Evolutionary conservation across 768 basidiomycete genomes (phyloP).

Genomic region (Trametes gibbosa): DNA sequence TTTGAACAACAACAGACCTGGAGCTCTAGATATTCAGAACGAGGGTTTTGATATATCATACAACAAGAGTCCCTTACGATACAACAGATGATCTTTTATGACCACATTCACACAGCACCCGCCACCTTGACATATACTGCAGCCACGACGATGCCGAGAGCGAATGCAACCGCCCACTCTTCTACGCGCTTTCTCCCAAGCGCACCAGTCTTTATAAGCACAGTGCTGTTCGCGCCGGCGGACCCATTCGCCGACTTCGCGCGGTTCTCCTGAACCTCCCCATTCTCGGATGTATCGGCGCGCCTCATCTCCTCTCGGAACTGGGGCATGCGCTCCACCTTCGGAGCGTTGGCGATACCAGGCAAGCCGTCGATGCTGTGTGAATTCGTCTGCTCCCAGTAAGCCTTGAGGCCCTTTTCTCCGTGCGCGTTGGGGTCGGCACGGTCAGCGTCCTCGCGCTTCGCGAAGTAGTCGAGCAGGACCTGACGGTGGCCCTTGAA

Average conservation of each 20-base stretch:
- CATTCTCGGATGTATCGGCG: slow-evolving; percentile 11
- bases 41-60: background rate
- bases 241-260: background rate
- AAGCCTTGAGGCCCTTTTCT: slow-evolving; percentile 49
- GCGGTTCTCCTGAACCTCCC: background rate
- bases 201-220: background rate
- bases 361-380: slow-evolving; percentile 58
- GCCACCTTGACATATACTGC: slow-evolving; percentile 13
- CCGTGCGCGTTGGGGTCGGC: slow-evolving; percentile 19
- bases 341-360: slow-evolving; percentile 37
- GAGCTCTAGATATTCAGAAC: no score
- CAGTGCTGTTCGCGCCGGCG: background rate
- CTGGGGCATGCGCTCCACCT: slow-evolving; percentile 3
- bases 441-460: slow-evolving; percentile 44
- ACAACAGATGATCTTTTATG: background rate
- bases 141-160: slow-evolving; percentile 27
- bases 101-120: background rate
- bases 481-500: slow-evolving; percentile 55
- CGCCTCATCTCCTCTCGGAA: slow-evolving; percentile 16
- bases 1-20: no score
- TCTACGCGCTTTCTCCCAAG: slow-evolving; percentile 1
- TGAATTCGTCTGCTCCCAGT: slow-evolving; percentile 52
- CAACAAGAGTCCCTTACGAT: background rate
- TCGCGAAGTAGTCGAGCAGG: slow-evolving; percentile 44
- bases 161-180: slow-evolving; percentile 29